A percentile compares a stretch with the other conserved stretches of the same genome.
Evolutionary conservation across 2,329 filamentous ascomycete species (phyloP).

Genomic region (Trichoderma breve): DNA sequence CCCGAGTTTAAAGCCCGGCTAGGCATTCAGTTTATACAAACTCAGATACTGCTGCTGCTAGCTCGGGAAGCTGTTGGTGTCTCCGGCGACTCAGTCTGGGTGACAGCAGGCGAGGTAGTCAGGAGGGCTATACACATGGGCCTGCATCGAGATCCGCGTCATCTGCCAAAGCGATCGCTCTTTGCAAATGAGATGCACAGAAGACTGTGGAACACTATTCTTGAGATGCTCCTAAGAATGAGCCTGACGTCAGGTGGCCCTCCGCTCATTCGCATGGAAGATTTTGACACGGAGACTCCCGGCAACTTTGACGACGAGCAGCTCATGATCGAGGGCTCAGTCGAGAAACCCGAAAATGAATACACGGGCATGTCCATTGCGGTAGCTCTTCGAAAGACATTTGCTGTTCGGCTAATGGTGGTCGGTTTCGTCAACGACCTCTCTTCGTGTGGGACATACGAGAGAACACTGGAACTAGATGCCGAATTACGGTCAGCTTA

Average conservation of each 20-base stretch:
- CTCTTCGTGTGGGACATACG: slow-evolving; percentile 38
- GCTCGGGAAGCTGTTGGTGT: slow-evolving; percentile 39
- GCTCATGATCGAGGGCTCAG: slow-evolving; percentile 33
- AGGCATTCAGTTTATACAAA: slow-evolving; percentile 51
- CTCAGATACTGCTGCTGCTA: slow-evolving; percentile 42
- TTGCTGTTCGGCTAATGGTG: slow-evolving; percentile 44
- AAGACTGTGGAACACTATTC: slow-evolving; percentile 52
- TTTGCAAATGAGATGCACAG: slow-evolving; percentile 48
- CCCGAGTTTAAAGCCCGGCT: slow-evolving; percentile 54
- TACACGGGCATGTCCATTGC: slow-evolving; percentile 44
- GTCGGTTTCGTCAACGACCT: slow-evolving; percentile 45
- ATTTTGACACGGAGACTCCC: slow-evolving; percentile 50
- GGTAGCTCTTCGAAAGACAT: slow-evolving; percentile 42
- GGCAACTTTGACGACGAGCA: slow-evolving; percentile 52
- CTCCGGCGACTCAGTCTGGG: slow-evolving; percentile 48
- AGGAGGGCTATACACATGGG: slow-evolving; percentile 50
- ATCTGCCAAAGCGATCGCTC: slow-evolving; percentile 36
- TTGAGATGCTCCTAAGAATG: slow-evolving; percentile 47
- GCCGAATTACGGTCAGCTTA: slow-evolving; percentile 42
- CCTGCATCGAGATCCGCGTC: slow-evolving; percentile 47
- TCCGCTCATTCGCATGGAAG: slow-evolving; percentile 42
- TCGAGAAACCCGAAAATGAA: slow-evolving; percentile 33
- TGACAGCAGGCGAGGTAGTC: slow-evolving; percentile 44
- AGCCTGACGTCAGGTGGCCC: slow-evolving; percentile 47
- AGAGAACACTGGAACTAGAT: slow-evolving; percentile 46